A percentile compares a stretch with the other conserved stretches of the same genome.
Evolutionary conservation across 1,284 basidiomycete species (phyloP).

Genomic region (Chondrostereum purpureum): DNA sequence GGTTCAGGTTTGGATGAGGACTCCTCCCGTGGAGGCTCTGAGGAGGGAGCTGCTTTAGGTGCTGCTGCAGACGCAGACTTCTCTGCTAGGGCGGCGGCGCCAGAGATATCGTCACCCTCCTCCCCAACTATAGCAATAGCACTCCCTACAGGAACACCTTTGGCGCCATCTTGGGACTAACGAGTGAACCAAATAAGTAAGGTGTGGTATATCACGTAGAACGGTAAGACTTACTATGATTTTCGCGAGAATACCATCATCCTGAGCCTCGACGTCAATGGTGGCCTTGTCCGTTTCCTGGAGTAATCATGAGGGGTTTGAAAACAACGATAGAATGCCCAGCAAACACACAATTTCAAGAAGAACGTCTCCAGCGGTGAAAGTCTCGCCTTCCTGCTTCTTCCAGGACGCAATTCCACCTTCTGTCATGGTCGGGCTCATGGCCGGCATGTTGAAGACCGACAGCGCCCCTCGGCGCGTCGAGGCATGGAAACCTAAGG

Average conservation of each 20-base stretch:
- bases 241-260: conserved; percentile 93
- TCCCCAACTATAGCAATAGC: conserved; percentile 89
- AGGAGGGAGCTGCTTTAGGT: conserved; percentile 35
- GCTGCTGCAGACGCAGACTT: conserved; percentile 40
- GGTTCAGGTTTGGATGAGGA: conserved; percentile 14
- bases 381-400: conserved; percentile 91
- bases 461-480: conserved; percentile 72
- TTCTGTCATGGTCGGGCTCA: conserved; percentile 99
- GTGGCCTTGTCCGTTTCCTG: conserved; percentile 99
- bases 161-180: conserved; percentile 82
- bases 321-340: conserved; percentile 9
- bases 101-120: conserved; percentile 89
- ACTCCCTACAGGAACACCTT: conserved; percentile 81
- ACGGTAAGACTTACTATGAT: conserved; percentile 53
- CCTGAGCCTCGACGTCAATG: conserved; percentile 98
- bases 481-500: conserved; percentile 76
- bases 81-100: conserved; percentile 72
- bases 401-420: conserved; percentile 98
- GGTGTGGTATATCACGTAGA: no score
- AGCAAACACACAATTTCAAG: conserved; percentile 76
- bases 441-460: conserved; percentile 96
- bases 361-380: conserved; percentile 86
- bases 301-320: conserved; percentile 12
- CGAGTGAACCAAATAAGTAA: no score
- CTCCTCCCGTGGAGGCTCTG: conserved; percentile 29